Evolutionary conservation across 768 basidiomycete species (phyloP).

Genomic region (Agaricus subrufescens): DNA sequence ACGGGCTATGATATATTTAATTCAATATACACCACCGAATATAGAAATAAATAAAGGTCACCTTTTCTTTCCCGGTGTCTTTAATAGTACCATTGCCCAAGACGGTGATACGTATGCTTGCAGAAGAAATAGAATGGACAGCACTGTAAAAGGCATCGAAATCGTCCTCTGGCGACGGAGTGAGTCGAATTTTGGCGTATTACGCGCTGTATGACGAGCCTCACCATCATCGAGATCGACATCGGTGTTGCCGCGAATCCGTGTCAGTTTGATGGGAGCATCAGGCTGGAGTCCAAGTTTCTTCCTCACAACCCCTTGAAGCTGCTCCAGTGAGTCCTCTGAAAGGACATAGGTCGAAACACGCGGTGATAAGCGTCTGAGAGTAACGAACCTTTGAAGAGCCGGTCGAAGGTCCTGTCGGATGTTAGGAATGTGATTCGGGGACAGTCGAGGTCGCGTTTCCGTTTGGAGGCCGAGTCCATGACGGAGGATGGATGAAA

Average conservation of each 20-base stretch:
- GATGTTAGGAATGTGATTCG: constrained; percentile 41
- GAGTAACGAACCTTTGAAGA: constrained; percentile 42
- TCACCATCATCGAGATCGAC: constrained; percentile 79
- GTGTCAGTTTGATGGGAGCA: constrained; percentile 34
- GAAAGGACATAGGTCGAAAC: constrained; percentile 1
- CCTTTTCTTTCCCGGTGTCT: not conserved
- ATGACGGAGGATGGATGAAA: constrained; percentile 17
- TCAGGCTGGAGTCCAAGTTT: constrained; percentile 51
- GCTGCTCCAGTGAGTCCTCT: constrained; percentile 61
- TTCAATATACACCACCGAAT: not conserved
- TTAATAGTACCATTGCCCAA: constrained; percentile 8
- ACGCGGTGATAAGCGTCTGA: not conserved
- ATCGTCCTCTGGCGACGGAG: constrained; percentile 56
- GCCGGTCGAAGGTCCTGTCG: constrained; percentile 44
- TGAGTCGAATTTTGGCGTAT: not conserved
- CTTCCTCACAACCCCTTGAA: constrained; percentile 51
- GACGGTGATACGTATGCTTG: constrained; percentile 35
- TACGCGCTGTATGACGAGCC: constrained; percentile 12
- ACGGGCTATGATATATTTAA: not conserved
- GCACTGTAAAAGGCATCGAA: constrained; percentile 66
- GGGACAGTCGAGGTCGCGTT: constrained; percentile 34
- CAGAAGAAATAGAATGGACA: constrained; percentile 28
- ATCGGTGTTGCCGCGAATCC: constrained; percentile 45
- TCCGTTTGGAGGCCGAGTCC: constrained; percentile 37
- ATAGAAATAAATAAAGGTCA: not conserved